These are phyloP conservation scores for Porpolomopsis calyptriformis DNA, from an alignment of 768 basidiomycete genomes.

Conservation along the genomic window DNA sequence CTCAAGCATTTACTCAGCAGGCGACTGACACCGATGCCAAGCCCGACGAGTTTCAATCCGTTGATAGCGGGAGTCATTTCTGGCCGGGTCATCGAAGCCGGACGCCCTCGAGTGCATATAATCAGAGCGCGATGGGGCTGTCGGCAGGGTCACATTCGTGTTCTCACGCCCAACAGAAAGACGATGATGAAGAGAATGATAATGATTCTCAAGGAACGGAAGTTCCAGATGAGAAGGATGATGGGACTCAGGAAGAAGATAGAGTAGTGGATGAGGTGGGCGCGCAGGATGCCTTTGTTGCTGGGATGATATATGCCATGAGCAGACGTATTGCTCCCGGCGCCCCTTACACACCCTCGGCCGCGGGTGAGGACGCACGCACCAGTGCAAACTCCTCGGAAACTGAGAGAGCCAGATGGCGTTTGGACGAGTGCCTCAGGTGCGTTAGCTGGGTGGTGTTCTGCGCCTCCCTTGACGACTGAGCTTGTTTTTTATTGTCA, in stretches of 20 bases:
- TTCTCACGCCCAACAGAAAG: slow-evolving; percentile 22
- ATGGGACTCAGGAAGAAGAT: slow-evolving; percentile 23
- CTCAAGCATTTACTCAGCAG: slow-evolving; percentile 9
- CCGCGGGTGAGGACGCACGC: slow-evolving; percentile 26
- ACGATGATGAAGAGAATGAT: slow-evolving; percentile 36
- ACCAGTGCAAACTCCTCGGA: slow-evolving; percentile 22
- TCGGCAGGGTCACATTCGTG: slow-evolving; percentile 12
- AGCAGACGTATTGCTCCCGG: slow-evolving; percentile 65
- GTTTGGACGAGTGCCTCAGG: slow-evolving; percentile 75
- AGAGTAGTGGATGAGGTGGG: slow-evolving; percentile 61
- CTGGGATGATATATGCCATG: slow-evolving; percentile 78
- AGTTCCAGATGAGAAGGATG: slow-evolving; percentile 29
- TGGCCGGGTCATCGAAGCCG: slow-evolving; percentile 55
- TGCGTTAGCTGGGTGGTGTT: slow-evolving; percentile 20
- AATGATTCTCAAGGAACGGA: slow-evolving; percentile 53
- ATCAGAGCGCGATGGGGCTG: slow-evolving; percentile 16
- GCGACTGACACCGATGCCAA: slow-evolving; percentile 12
- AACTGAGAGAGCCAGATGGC: slow-evolving; percentile 50
- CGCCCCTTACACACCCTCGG: slow-evolving; percentile 59
- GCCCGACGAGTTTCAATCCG: slow-evolving; percentile 31
- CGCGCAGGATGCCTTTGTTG: slow-evolving; percentile 74
- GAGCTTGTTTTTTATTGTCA: slow-evolving; percentile 17
- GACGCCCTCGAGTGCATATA: slow-evolving; percentile 47
- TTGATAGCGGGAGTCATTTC: slow-evolving; percentile 65
- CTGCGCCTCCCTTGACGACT: not conserved